phyloP scores from a whole-genome alignment of 2,329 filamentous ascomycete species.

The Podosphaera xanthii region DNA sequence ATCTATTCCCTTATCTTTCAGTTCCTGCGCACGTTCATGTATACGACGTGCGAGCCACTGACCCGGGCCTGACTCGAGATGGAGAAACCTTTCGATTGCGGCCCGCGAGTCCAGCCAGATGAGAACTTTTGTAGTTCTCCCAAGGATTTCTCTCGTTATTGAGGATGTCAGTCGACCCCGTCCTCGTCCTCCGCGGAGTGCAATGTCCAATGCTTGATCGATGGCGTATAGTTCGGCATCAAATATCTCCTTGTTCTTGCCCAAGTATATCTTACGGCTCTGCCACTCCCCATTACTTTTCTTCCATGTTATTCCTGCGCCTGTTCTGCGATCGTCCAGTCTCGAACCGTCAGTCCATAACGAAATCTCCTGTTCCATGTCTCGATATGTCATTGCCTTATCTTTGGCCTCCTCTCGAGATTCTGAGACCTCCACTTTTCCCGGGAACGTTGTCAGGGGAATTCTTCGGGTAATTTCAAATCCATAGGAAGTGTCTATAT shows the following conservation, averaged over 20 bases:
- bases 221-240: background rate
- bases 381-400: background rate
- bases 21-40: background rate
- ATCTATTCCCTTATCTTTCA: background rate
- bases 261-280: background rate
- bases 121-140: background rate
- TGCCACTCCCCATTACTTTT: background rate
- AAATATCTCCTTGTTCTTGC: background rate
- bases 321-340: background rate
- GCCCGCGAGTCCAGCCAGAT: background rate
- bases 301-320: background rate
- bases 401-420: background rate
- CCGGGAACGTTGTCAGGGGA: background rate
- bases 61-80: background rate
- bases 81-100: background rate
- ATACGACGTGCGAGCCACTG: background rate
- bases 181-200: background rate
- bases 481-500: background rate
- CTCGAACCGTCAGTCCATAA: background rate
- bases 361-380: background rate
- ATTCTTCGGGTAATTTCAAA: background rate
- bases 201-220: background rate
- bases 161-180: background rate
- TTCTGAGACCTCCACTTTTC: background rate
- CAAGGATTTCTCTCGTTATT: background rate